A percentile compares a stretch with the other conserved stretches of the same genome.
phyloP scores from a whole-genome alignment of 768 basidiomycete genomes.

The Mycena vulgaris region DNA sequence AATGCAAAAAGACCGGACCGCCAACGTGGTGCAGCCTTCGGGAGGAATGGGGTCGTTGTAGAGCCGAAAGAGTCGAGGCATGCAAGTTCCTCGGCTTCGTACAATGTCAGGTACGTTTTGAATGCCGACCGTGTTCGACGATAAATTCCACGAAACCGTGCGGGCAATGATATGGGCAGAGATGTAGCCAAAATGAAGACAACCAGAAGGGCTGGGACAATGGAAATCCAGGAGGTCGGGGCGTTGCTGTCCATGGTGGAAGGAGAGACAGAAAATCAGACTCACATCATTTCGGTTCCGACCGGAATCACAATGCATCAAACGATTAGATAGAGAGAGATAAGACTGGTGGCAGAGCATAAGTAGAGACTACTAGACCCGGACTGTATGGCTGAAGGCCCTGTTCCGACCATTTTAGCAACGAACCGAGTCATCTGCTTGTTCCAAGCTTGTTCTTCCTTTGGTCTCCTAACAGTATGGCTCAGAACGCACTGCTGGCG shows the following conservation, averaged over 20 bases:
- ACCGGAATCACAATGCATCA: too few relatives aligned
- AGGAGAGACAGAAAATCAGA: too few relatives aligned
- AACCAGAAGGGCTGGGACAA: conserved; percentile 6
- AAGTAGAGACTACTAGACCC: too few relatives aligned
- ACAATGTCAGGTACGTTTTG: neutral
- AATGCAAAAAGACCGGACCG: conserved; percentile 33
- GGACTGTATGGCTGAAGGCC: too few relatives aligned
- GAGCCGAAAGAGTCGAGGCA: neutral
- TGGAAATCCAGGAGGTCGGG: conserved; percentile 8
- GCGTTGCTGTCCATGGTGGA: too few relatives aligned
- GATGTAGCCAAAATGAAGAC: conserved; percentile 6
- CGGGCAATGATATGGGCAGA: neutral
- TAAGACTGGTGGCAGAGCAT: too few relatives aligned
- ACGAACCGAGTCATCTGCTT: too few relatives aligned
- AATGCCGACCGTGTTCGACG: neutral
- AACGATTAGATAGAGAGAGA: too few relatives aligned
- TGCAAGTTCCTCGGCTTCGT: conserved; percentile 16
- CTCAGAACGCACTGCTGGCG: neutral
- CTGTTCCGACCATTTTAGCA: too few relatives aligned
- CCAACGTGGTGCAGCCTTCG: conserved; percentile 24
- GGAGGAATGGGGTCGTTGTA: neutral
- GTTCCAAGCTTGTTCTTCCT: too few relatives aligned
- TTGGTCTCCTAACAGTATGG: too few relatives aligned
- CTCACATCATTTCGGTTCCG: too few relatives aligned
- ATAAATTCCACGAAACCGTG: neutral